Evolutionary conservation across 805 yeast species (phyloP).

Genomic region (Wickerhamiella alocasiicola): DNA sequence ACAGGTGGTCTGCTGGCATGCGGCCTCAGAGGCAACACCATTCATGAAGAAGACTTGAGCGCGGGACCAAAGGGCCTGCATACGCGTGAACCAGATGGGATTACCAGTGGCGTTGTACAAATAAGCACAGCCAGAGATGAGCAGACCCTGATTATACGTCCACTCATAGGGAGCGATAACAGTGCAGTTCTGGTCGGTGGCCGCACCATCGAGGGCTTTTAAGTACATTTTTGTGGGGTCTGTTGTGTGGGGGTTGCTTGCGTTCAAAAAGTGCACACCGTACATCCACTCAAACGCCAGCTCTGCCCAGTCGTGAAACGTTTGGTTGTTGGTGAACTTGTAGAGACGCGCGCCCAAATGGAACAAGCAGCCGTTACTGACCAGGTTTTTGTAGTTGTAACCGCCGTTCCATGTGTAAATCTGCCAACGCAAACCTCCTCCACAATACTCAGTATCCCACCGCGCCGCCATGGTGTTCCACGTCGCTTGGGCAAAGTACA

Average conservation of each 20-base stretch:
- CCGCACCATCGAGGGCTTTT: slow-evolving; percentile 28
- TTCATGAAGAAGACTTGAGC: slow-evolving; percentile 35
- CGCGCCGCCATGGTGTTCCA: slow-evolving; percentile 81
- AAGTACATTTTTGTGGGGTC: slow-evolving; percentile 24
- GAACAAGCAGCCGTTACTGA: slow-evolving; percentile 83
- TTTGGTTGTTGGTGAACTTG: slow-evolving; percentile 60
- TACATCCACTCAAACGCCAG: slow-evolving; percentile 71
- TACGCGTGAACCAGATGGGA: slow-evolving; percentile 51
- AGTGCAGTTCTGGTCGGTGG: slow-evolving; percentile 44
- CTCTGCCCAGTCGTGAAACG: slow-evolving; percentile 66
- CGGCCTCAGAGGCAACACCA: slow-evolving; percentile 59
- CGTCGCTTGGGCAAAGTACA: slow-evolving; percentile 73
- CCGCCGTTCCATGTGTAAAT: slow-evolving; percentile 91
- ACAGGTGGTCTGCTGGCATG: slow-evolving; percentile 65
- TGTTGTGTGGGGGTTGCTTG: slow-evolving; percentile 29
- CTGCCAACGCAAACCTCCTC: slow-evolving; percentile 94
- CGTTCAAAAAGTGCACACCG: slow-evolving; percentile 37
- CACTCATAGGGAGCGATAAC: slow-evolving; percentile 50
- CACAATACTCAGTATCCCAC: slow-evolving; percentile 68
- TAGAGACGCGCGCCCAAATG: slow-evolving; percentile 79
- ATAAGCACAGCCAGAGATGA: slow-evolving; percentile 70
- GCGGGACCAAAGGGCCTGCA: slow-evolving; percentile 43
- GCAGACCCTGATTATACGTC: slow-evolving; percentile 77
- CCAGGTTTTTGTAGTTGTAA: slow-evolving; percentile 82
- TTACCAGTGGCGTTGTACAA: slow-evolving; percentile 62